Base-by-base conservation (phyloP, 177 flowering plant species). In the Tripterygium wilfordii region DNA sequence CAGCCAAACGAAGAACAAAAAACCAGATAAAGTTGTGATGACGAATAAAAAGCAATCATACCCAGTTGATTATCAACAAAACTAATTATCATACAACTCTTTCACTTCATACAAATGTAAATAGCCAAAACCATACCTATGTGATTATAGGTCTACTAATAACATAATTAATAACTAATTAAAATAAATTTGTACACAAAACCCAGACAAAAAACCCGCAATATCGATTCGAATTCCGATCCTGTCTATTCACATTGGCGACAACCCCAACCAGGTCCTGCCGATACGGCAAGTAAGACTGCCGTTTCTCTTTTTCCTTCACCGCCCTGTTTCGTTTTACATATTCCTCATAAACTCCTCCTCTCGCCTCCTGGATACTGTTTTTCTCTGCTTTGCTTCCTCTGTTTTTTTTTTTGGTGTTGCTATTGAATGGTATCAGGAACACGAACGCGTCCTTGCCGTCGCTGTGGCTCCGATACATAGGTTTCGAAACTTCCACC, bases 241-340 rank as follows among this genome's bases (percentile, higher is more conserved):
- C 69, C 56, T 73, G 28, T 8, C 83, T 90, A 42, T 85, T 80
- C 22, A 67, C 76, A 42, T 74, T 80, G 20, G 66, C 48, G 19
- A 83, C 66, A 2, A 78, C 39, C 3, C 85, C 90, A 10, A 76
- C 81, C 19, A 81, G 45, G 47, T 79, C 88, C 37, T 70, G 77
- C 57, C 69, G 53, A 65, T 78, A 75, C 23, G 95, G 88, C 31
- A 76, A 51, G 33, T 28, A 73, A 29, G 81, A 67, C 48, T 60
- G 51, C 46, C 69, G 64, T 22, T 65, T 68, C n/a, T 66, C 73
- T 7, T 38, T 69, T 20, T 74, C 72, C 38, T 63, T 67, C 28
- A 53, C 20, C 10, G 62, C 61, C 25, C 71, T 47, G 37, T 49
- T 59, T n/a, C n/a, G n/a, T 42, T 55, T 60, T 20, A 57, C 60